A percentile compares a stretch with the other conserved stretches of the same genome.
Evolutionary conservation across 164 flowering plant genomes (phyloP).

Genomic region (Brasenia schreberi): DNA sequence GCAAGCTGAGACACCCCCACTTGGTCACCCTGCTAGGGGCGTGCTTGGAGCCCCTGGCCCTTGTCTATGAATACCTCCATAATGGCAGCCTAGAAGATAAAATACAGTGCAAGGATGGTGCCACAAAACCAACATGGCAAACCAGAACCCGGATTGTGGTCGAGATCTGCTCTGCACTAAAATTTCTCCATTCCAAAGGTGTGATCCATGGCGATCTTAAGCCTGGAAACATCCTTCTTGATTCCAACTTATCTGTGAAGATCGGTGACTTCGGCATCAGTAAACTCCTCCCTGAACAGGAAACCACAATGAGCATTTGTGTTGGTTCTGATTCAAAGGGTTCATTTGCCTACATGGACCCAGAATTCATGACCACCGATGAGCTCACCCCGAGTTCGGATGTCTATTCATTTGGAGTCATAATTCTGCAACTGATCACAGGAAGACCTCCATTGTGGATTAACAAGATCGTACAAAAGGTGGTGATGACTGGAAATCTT

Average conservation of each 20-base stretch:
- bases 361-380: conserved; percentile 32
- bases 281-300: conserved; percentile 17
- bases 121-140: conserved; percentile 30
- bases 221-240: conserved; percentile 42
- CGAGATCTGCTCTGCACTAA: conserved; percentile 35
- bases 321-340: conserved; percentile 55
- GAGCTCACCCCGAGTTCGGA: conserved; percentile 15
- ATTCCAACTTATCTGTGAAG: conserved; percentile 37
- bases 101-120: conserved; percentile 20
- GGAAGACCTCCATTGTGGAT: conserved; percentile 2
- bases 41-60: conserved; percentile 61
- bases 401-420: conserved; percentile 33
- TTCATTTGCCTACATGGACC: conserved; percentile 63
- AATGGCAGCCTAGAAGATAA: conserved; percentile 91
- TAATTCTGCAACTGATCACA: conserved; percentile 43
- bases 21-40: conserved; percentile 79
- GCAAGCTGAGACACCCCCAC: conserved; percentile 78
- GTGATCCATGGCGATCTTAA: conserved; percentile 30
- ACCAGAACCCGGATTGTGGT: conserved; percentile 43
- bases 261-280: conserved; percentile 29
- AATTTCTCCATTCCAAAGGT: conserved; percentile 35
- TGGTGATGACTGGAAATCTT: conserved; percentile 8
- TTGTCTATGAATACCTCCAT: conserved; percentile 72
- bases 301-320: conserved; percentile 7
- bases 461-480: conserved; percentile 16